Conservation (phyloP, 495 filamentous ascomycete genomes). For the Xylaria palmicola region DNA sequence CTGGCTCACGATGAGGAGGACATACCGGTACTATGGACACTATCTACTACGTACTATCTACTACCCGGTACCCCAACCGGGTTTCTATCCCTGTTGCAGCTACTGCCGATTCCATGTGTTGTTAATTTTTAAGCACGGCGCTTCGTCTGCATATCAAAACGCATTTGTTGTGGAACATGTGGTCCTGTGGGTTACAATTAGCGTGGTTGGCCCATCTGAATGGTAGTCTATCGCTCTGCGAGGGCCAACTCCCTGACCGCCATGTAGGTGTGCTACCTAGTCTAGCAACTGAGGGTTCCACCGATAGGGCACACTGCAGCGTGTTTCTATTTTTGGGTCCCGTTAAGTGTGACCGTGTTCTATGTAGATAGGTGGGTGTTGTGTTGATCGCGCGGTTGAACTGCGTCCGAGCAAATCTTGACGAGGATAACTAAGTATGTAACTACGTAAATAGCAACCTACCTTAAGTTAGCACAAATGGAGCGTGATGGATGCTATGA, state of each 20-base stretch:
- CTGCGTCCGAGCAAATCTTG: too few relatives aligned
- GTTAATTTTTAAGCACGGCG: background rate
- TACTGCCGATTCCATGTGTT: background rate
- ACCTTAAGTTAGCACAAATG: too few relatives aligned
- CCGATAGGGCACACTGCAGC: too few relatives aligned
- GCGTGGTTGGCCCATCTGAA: background rate
- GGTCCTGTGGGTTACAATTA: background rate
- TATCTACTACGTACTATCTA: too few relatives aligned
- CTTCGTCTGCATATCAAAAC: background rate
- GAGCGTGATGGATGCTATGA: too few relatives aligned
- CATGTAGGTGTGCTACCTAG: background rate
- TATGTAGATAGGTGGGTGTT: too few relatives aligned
- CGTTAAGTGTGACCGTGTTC: too few relatives aligned
- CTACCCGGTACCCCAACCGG: too few relatives aligned
- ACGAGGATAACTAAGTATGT: too few relatives aligned
- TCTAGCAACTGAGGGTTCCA: background rate
- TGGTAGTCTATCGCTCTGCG: background rate
- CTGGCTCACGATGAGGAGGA: background rate
- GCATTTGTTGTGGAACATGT: background rate
- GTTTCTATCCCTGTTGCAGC: background rate
- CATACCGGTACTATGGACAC: background rate
- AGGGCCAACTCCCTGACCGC: background rate
- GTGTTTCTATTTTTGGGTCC: conserved; percentile 13
- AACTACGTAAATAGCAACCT: too few relatives aligned
- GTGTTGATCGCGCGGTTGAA: too few relatives aligned